These are phyloP conservation scores for Ceratobasidium sp. DNA, from an alignment of 1,284 basidiomycete genomes.

Conservation along the genomic window DNA sequence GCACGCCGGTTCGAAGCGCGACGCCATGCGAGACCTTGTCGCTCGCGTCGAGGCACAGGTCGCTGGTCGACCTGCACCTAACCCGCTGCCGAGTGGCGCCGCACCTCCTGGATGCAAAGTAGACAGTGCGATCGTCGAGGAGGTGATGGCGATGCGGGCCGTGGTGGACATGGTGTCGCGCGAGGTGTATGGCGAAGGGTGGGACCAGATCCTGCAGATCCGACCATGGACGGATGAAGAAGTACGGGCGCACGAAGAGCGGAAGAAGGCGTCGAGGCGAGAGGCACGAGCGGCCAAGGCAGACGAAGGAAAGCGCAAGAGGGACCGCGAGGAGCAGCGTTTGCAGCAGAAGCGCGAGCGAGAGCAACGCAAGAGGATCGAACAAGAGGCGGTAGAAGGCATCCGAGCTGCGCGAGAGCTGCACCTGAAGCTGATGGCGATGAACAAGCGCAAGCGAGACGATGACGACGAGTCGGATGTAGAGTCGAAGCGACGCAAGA, in stretches of 20 bases:
- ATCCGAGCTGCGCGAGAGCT: conserved; percentile 28
- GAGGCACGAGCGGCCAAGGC: conserved; percentile 20
- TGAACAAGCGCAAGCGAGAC: conserved; percentile 38
- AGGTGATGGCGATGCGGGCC: conserved; percentile 36
- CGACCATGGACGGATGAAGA: conserved; percentile 38
- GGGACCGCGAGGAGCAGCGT: conserved; percentile 22
- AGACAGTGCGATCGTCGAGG: conserved; percentile 31
- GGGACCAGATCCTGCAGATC: conserved; percentile 27
- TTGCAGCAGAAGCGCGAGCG: conserved; percentile 20
- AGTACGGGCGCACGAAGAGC: conserved; percentile 29
- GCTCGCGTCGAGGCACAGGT: conserved; percentile 36
- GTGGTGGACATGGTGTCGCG: conserved; percentile 40
- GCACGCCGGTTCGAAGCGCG: conserved; percentile 38
- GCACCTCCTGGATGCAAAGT: conserved; percentile 23
- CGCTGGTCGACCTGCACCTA: conserved; percentile 30
- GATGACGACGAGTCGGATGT: conserved; percentile 16
- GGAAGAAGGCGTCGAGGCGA: conserved; percentile 26
- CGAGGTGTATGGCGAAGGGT: conserved; percentile 37
- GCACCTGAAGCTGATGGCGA: conserved; percentile 16
- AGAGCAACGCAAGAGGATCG: conserved; percentile 18
- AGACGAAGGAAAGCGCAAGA: conserved; percentile 13
- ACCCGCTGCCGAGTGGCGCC: conserved; percentile 26
- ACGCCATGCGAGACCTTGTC: conserved; percentile 39
- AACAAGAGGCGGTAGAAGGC: conserved; percentile 31
- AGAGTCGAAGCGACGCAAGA: conserved; percentile 4